phyloP scores from a whole-genome alignment of 805 yeast genomes.

The Diddensiella santjacobensis region DNA sequence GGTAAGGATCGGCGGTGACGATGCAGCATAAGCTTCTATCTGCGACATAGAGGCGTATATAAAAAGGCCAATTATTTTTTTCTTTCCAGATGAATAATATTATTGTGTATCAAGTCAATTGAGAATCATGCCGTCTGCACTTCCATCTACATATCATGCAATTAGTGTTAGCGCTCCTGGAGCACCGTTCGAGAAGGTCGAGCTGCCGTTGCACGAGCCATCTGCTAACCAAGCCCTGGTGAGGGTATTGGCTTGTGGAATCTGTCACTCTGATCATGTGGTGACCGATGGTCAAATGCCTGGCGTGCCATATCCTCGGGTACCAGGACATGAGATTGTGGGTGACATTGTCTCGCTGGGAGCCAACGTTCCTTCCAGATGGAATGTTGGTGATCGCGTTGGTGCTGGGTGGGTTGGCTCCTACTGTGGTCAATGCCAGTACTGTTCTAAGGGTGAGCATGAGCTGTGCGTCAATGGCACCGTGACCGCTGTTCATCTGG shows the following conservation, averaged over 20 bases:
- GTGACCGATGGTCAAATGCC: background rate
- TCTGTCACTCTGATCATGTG: conserved; percentile 6
- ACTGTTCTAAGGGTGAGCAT: background rate
- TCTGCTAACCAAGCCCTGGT: background rate
- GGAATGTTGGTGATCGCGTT: conserved; percentile 4
- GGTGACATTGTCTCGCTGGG: conserved; percentile 4
- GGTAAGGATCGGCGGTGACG: no score
- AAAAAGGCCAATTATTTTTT: no score
- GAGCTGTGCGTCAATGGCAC: conserved; percentile 1
- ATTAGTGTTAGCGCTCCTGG: background rate
- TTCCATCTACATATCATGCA: background rate
- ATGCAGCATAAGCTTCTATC: no score
- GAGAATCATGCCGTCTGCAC: background rate
- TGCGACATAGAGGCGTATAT: no score
- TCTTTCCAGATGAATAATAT: no score
- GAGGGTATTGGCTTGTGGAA: conserved; percentile 5
- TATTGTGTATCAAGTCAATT: no score
- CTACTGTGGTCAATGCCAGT: conserved; percentile 3
- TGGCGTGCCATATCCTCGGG: conserved; percentile 2
- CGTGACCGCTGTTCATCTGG: conserved; percentile 2
- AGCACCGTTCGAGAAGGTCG: background rate
- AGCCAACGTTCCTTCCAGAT: background rate
- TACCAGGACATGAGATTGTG: conserved; percentile 4
- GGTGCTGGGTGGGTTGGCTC: conserved; percentile 5
- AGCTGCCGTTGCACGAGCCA: conserved; percentile 2